These are phyloP conservation scores for Entophlyctis helioformis DNA, from an alignment of 192 early-diverging fungal genomes.

Conservation along the genomic window DNA sequence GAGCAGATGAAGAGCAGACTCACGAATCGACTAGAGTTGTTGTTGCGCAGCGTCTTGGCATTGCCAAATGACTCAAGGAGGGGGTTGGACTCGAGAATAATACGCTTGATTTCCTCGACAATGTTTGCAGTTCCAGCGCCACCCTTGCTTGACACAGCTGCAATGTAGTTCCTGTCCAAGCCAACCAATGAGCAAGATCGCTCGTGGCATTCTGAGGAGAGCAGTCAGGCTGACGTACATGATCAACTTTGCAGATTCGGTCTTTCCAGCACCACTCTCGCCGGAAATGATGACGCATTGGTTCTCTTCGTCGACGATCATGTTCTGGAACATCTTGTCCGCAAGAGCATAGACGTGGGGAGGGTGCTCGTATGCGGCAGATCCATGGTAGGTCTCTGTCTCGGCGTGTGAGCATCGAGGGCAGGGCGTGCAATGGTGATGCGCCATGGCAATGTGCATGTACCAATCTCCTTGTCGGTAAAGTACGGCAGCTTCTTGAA, in stretches of 20 bases:
- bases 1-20: constrained; percentile 4
- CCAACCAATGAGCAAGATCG: too few relatives aligned
- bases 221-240: constrained; percentile 17
- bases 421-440: too few relatives aligned
- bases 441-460: not conserved
- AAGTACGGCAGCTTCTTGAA: constrained; percentile 94
- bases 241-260: constrained; percentile 49
- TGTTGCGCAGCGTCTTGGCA: constrained; percentile 96
- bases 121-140: constrained; percentile 45
- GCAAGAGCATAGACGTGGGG: constrained; percentile 99
- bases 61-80: constrained; percentile 97
- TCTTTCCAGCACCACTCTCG: constrained; percentile 76
- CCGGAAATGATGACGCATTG: constrained; percentile 98
- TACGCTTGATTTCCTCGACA: constrained; percentile 92
- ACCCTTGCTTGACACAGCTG: constrained; percentile 76
- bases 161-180: constrained; percentile 88
- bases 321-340: constrained; percentile 76
- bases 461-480: constrained; percentile 73
- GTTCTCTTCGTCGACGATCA: constrained; percentile 97
- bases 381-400: constrained; percentile 7
- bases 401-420: too few relatives aligned
- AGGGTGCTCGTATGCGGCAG: constrained; percentile 51
- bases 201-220: too few relatives aligned
- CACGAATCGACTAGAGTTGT: constrained; percentile 96
- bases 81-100: constrained; percentile 98